Conservation (phyloP, 2,329 filamentous ascomycete genomes). For the Metarhizium robertsii region DNA sequence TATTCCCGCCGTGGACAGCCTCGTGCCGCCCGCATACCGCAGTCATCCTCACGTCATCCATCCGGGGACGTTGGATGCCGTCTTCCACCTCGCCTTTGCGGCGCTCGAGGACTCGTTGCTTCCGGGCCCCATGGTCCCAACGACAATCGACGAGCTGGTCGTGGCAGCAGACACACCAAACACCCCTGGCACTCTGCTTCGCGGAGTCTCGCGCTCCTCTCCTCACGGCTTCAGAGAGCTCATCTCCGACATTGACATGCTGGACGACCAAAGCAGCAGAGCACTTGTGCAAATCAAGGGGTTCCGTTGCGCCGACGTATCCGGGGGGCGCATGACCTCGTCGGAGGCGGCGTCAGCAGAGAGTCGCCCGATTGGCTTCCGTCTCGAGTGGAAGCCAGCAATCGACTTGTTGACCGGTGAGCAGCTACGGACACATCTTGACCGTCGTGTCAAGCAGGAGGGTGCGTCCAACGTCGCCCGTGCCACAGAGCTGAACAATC, state of each 20-base stretch:
- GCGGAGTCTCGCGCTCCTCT: constrained; percentile 20
- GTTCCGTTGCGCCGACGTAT: not conserved
- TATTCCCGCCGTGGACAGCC: not conserved
- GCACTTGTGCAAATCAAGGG: not conserved
- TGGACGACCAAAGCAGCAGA: not conserved
- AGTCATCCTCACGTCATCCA: constrained; percentile 6
- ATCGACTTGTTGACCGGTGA: not conserved
- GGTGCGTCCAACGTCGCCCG: not conserved
- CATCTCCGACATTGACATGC: not conserved
- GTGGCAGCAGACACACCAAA: not conserved
- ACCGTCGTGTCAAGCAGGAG: not conserved
- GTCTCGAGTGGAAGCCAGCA: not conserved
- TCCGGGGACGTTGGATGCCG: constrained; percentile 15
- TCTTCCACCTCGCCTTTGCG: constrained; percentile 11
- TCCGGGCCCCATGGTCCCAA: not conserved
- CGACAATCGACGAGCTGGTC: not conserved
- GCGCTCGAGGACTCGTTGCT: not conserved
- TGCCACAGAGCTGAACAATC: not conserved
- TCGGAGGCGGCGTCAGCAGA: not conserved
- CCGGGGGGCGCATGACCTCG: not conserved
- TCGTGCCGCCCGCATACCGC: not conserved
- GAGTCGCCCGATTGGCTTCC: not conserved
- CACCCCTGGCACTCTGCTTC: not conserved
- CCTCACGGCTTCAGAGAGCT: not conserved
- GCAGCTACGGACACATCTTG: not conserved